Evolutionary conservation across 2,329 filamentous ascomycete species (phyloP).

Genomic region (Madurella fahalii): DNA sequence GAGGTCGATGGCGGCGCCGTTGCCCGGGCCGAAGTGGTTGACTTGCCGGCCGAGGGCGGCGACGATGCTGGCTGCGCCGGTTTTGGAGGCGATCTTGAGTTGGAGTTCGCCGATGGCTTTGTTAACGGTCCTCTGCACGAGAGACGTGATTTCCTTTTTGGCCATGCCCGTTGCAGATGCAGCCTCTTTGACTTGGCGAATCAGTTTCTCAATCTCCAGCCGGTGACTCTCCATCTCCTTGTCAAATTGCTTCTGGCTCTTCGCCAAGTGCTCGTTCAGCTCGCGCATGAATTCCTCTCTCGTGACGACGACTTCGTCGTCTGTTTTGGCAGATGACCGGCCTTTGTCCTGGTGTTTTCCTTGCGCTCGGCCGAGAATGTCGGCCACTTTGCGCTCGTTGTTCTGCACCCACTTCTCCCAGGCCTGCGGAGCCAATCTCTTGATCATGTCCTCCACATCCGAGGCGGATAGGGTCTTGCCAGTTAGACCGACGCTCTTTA

Average conservation of each 20-base stretch:
- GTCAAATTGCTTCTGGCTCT: conserved; percentile 38
- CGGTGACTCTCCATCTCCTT: conserved; percentile 38
- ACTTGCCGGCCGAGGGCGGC: conserved; percentile 49
- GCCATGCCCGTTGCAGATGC: conserved; percentile 31
- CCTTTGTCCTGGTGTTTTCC: not conserved
- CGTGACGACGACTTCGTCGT: conserved; percentile 36
- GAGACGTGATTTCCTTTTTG: conserved; percentile 37
- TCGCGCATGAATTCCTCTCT: conserved; percentile 47
- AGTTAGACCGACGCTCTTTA: conserved; percentile 34
- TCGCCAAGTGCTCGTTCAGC: conserved; percentile 37
- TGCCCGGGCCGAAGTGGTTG: conserved; percentile 68
- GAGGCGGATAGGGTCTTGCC: conserved; percentile 28
- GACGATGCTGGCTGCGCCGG: conserved; percentile 41
- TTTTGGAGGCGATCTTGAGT: conserved; percentile 45
- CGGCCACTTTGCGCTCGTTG: conserved; percentile 43
- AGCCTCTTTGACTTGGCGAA: conserved; percentile 28
- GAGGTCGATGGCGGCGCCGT: conserved; percentile 63
- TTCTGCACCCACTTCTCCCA: conserved; percentile 52
- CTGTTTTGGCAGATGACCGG: not conserved
- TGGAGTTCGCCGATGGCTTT: conserved; percentile 43
- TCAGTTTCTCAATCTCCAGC: conserved; percentile 23
- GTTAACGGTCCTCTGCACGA: conserved; percentile 41
- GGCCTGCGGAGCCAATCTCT: conserved; percentile 24
- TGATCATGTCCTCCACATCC: conserved; percentile 10
- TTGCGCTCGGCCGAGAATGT: conserved; percentile 15